Base-by-base conservation (phyloP, 345 rosid genomes). In the Diplotaxis tenuifolia region DNA sequence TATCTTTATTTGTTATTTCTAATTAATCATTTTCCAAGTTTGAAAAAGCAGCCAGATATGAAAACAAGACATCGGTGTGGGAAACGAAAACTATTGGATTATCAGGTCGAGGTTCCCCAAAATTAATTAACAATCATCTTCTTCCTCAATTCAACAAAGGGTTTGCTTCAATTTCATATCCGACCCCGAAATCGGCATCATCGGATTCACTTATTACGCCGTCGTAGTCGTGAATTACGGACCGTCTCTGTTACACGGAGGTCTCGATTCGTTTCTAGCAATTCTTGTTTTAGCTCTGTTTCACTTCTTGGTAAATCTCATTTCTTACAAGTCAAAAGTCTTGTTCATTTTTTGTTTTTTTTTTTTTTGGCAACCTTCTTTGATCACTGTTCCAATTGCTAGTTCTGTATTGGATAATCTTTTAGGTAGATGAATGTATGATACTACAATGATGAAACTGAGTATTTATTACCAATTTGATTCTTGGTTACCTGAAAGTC, bases 141-240 rank as follows among this genome's bases (percentile, higher is more conserved):
- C 18, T 42, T 73, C 49, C 12, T 14, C 65, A 36, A 36, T 36
- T 29, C 34, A 29, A 29, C 7, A 14, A n/a, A 72, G 60, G 56
- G 2, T 34, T 23, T 14, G 52, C 66, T 65, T 40, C 45, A 10
- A 6, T n/a, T 23, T 34, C 42, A 32, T 12, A 25, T 9, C 29
- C 52, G n/a, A 59, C 38, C 59, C 6, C 19, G n/a, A 32, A 8
- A 68, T 91, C 19, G 88, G 84, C 19, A 82, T 91, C 50, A 66
- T 83, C 42, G 89, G 90, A 34, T 78, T 87, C 72, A 83, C 95
- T 5, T 91, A 91, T 58, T 88, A 87, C 65, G 82, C 84, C 50
- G 71, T 91, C 38, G 95, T 87, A 8, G 52, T 88, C 0, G 81
- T 55, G 9, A 87, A 80, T 71, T 91, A 88, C 64, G 91, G 92